Evolutionary conservation across 495 filamentous ascomycete genomes (phyloP).

Genomic region (Penicillium pancosmium): DNA sequence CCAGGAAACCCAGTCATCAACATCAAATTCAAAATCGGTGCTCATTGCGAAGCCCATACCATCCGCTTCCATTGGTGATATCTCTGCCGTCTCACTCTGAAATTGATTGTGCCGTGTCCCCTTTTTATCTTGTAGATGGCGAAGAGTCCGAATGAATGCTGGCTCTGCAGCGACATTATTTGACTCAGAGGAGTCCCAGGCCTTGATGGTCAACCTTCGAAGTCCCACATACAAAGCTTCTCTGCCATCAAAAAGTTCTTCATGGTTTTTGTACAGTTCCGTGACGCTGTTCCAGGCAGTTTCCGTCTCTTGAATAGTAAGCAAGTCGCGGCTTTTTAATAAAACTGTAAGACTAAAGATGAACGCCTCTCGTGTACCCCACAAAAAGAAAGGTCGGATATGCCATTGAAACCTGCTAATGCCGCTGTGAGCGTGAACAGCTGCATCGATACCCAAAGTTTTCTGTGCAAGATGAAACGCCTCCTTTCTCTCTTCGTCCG

Average conservation of each 20-base stretch:
- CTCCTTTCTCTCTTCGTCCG: conserved; percentile 11
- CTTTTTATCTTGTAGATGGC: not conserved
- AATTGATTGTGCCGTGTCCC: too few relatives aligned
- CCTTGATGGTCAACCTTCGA: conserved; percentile 9
- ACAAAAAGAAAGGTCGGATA: conserved; percentile 16
- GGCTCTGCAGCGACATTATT: conserved; percentile 2
- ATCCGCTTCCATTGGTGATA: not conserved
- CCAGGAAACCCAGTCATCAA: not conserved
- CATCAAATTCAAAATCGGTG: not conserved
- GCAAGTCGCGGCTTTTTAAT: conserved; percentile 5
- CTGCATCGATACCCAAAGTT: conserved; percentile 23
- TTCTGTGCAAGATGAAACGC: conserved; percentile 24
- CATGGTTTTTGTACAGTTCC: conserved; percentile 18
- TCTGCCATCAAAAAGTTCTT: conserved; percentile 11
- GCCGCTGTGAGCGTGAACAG: conserved; percentile 12
- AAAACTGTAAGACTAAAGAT: conserved; percentile 10
- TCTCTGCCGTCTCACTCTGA: too few relatives aligned
- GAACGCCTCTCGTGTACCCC: conserved; percentile 15
- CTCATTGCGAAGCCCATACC: not conserved
- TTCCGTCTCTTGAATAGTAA: conserved; percentile 9
- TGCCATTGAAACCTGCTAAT: conserved; percentile 13
- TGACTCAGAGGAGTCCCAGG: conserved; percentile 12
- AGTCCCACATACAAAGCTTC: conserved; percentile 16
- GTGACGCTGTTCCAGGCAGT: conserved; percentile 19
- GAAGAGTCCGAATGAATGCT: conserved; percentile 10